Evolutionary conservation across 108 stramenopile genomes (phyloP).

Genomic region (Seminavis robusta): DNA sequence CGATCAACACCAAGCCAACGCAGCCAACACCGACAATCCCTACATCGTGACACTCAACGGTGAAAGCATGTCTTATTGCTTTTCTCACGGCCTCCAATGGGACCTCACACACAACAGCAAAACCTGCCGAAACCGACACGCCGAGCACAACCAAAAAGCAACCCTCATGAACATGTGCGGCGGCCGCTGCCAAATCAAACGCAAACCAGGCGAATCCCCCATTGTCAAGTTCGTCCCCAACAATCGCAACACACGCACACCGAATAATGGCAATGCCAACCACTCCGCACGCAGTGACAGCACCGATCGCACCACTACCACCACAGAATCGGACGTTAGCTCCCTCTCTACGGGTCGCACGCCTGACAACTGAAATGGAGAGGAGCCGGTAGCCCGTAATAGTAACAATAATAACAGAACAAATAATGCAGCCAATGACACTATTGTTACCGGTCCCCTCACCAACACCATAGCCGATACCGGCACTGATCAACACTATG

Average conservation of each 20-base stretch:
- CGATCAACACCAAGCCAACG: not conserved
- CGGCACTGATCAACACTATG: too few relatives aligned
- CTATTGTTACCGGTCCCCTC: not conserved
- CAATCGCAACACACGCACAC: too few relatives aligned
- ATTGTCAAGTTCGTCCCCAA: too few relatives aligned
- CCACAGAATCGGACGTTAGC: too few relatives aligned
- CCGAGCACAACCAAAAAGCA: too few relatives aligned
- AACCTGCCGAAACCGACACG: not conserved
- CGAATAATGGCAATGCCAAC: not conserved
- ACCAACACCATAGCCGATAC: not conserved
- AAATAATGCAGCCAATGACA: not conserved
- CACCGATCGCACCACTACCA: not conserved
- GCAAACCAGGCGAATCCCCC: too few relatives aligned
- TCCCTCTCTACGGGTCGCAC: not conserved
- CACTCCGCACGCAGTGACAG: too few relatives aligned
- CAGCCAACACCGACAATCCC: not conserved
- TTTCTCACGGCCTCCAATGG: not conserved
- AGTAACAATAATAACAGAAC: not conserved
- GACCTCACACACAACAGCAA: conserved; percentile 4
- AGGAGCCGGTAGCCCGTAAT: not conserved
- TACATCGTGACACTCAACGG: not conserved
- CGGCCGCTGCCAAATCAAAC: too few relatives aligned
- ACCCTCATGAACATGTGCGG: too few relatives aligned
- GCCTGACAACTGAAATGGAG: not conserved
- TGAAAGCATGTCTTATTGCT: not conserved